Conservation (phyloP, 345 rosid genomes). For the Acer negundo region DNA sequence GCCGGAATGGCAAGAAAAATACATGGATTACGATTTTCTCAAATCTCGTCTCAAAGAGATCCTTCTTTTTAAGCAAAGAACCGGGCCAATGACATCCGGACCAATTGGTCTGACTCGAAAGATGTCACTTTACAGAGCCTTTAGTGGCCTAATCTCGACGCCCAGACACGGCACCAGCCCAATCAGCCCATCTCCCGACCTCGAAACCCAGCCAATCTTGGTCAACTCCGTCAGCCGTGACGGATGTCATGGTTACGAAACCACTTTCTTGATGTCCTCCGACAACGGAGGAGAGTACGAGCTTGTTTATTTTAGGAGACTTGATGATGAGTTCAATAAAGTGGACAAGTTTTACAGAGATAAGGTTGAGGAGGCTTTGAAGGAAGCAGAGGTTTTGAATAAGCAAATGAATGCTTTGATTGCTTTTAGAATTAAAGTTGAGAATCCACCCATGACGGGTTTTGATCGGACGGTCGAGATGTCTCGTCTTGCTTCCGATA, state of each 20-base stretch:
- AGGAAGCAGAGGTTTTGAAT: conserved; percentile 55
- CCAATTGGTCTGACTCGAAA: no score
- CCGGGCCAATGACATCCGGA: neutral
- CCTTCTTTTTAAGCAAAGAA: conserved; percentile 39
- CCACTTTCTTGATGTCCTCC: conserved; percentile 53
- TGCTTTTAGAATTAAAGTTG: conserved; percentile 72
- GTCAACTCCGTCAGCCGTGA: conserved; percentile 35
- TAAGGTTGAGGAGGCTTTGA: conserved; percentile 56
- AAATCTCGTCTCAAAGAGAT: conserved; percentile 61
- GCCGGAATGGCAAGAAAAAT: conserved; percentile 78
- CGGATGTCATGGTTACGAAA: conserved; percentile 41
- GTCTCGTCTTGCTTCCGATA: conserved; percentile 64
- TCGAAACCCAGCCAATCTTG: conserved; percentile 48
- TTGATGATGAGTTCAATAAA: conserved; percentile 68
- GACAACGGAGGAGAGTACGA: conserved; percentile 74
- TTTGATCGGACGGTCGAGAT: conserved; percentile 46
- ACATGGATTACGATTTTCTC: conserved; percentile 57
- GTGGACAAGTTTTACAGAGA: conserved; percentile 52
- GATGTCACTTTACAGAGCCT: conserved; percentile 51
- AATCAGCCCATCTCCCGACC: conserved; percentile 26
- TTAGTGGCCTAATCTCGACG: conserved; percentile 53
- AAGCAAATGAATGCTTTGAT: conserved; percentile 78
- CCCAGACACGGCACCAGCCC: conserved; percentile 19
- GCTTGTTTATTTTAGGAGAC: conserved; percentile 53
- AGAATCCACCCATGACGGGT: conserved; percentile 50